These are phyloP conservation scores for Lipomyces spencermartinsiae DNA, from an alignment of 805 yeast genomes.

Conservation along the genomic window DNA sequence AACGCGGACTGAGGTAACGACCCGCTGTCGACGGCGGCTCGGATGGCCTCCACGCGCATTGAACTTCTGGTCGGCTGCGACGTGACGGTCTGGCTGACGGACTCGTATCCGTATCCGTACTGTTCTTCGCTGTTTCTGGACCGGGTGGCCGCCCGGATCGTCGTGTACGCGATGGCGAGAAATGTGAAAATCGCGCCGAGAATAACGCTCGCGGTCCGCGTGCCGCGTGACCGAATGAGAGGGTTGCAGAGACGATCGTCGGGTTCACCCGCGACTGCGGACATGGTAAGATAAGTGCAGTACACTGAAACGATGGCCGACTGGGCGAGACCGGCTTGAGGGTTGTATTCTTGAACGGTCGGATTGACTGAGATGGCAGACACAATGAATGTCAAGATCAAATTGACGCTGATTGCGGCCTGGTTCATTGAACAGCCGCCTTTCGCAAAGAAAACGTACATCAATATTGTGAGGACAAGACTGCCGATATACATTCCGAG, in stretches of 20 bases:
- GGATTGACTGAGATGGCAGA: constrained; percentile 80
- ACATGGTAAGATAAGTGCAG: constrained; percentile 86
- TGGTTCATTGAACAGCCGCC: constrained; percentile 87
- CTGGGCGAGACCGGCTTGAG: constrained; percentile 96
- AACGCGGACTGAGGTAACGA: constrained; percentile 92
- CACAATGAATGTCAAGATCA: constrained; percentile 66
- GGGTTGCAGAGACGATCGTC: constrained; percentile 95
- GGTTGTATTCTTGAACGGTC: constrained; percentile 86
- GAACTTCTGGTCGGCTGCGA: constrained; percentile 63
- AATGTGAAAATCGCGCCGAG: constrained; percentile 94
- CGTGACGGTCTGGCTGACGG: constrained; percentile 42
- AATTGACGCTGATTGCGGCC: constrained; percentile 79
- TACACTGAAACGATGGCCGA: constrained; percentile 93
- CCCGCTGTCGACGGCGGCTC: constrained; percentile 96
- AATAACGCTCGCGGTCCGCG: constrained; percentile 85
- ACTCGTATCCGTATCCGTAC: constrained; percentile 30
- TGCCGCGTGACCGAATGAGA: constrained; percentile 82
- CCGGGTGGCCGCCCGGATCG: constrained; percentile 93
- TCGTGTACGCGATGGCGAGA: constrained; percentile 94
- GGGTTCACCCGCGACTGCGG: constrained; percentile 96
- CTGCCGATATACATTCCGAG: constrained; percentile 79
- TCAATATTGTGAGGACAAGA: constrained; percentile 71
- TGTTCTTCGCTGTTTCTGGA: constrained; percentile 40
- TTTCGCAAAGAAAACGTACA: constrained; percentile 84
- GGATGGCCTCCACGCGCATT: constrained; percentile 84